Percentiles rank a stretch among this genome's conserved stretches.
phyloP scores from a whole-genome alignment of 768 basidiomycete species.

The Boletus tomentosulus region DNA sequence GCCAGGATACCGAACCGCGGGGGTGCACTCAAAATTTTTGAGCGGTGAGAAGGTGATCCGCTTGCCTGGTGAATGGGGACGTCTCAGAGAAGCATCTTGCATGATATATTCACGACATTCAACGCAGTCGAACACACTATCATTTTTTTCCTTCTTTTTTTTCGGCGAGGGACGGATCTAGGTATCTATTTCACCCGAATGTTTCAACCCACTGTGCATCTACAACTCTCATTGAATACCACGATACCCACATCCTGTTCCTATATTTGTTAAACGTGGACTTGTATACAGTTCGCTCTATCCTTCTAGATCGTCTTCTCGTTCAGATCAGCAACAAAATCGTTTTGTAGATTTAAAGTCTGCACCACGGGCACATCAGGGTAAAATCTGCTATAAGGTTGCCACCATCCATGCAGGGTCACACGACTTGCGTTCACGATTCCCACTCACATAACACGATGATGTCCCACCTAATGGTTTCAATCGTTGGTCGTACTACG shows the following conservation, averaged over 20 bases:
- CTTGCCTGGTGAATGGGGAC: not conserved
- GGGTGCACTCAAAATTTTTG: constrained; percentile 13
- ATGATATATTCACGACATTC: constrained; percentile 28
- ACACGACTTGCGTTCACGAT: not conserved
- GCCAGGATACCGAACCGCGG: constrained; percentile 33
- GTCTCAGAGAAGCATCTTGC: constrained; percentile 8
- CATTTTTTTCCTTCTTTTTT: constrained; percentile 6
- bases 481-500: constrained; percentile 58
- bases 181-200: constrained; percentile 30
- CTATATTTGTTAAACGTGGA: constrained; percentile 25
- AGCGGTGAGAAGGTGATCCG: constrained; percentile 25
- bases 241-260: constrained; percentile 33
- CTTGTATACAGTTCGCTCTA: constrained; percentile 17
- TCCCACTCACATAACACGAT: constrained; percentile 3
- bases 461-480: constrained; percentile 48
- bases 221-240: constrained; percentile 28
- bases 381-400: no score
- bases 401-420: no score
- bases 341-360: constrained; percentile 19
- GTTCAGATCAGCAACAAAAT: constrained; percentile 5
- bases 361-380: not conserved
- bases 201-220: constrained; percentile 30
- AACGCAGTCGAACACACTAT: constrained; percentile 16
- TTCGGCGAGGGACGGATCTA: constrained; percentile 18
- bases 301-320: constrained; percentile 16